Evolutionary conservation across 1,139 yeast species (phyloP).

Genomic region (Candida sanyaensis): DNA sequence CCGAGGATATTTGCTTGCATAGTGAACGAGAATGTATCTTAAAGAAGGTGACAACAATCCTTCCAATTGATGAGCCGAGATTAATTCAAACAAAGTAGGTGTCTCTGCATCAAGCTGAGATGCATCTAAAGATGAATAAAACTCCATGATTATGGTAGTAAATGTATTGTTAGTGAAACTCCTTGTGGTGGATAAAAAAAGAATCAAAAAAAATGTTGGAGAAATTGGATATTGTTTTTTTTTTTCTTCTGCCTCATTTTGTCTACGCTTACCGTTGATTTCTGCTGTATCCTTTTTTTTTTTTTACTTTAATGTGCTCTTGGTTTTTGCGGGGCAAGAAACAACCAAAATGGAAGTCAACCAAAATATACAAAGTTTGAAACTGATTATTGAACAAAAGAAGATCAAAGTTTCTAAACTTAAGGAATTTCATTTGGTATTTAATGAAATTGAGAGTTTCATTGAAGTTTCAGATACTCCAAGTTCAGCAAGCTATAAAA

Average conservation of each 20-base stretch:
- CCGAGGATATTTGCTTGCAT: constrained; percentile 78
- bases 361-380: constrained; percentile 19
- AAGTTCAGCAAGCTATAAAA: constrained; percentile 7
- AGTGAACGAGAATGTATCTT: constrained; percentile 77
- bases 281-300: neutral
- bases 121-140: constrained; percentile 78
- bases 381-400: constrained; percentile 21
- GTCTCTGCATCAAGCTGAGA: constrained; percentile 70
- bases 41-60: constrained; percentile 79
- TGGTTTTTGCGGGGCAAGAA: neutral
- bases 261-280: neutral
- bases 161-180: neutral
- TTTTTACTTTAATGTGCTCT: neutral
- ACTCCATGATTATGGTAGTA: constrained; percentile 56
- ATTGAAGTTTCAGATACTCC: constrained; percentile 16
- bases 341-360: neutral
- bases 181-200: neutral
- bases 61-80: constrained; percentile 80
- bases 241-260: too few relatives aligned
- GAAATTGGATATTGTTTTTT: neutral
- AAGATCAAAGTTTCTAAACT: constrained; percentile 20
- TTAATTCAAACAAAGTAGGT: constrained; percentile 81
- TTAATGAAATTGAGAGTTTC: constrained; percentile 10
- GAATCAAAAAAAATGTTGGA: constrained; percentile 1
- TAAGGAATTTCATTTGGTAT: constrained; percentile 19